Percentiles rank a stretch among this genome's conserved stretches.
Evolutionary conservation across 2,329 filamentous ascomycete genomes (phyloP).

Genomic region (Cercospora nicotianae): DNA sequence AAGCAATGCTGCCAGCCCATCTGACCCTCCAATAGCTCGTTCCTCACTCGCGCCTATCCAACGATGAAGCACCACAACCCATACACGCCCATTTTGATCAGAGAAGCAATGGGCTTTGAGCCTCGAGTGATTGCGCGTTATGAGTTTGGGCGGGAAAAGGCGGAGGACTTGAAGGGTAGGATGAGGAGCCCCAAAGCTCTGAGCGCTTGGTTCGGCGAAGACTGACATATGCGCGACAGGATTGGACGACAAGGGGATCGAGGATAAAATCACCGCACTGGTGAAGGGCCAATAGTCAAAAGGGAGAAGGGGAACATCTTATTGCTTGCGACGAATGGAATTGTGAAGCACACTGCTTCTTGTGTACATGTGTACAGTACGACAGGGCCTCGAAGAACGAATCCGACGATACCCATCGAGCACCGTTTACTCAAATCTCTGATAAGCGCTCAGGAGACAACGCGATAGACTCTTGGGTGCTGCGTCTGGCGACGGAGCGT

Average conservation of each 20-base stretch:
- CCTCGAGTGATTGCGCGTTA: slow-evolving; percentile 92
- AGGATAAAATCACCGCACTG: slow-evolving; percentile 64
- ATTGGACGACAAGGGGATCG: slow-evolving; percentile 69
- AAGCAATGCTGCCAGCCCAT: background rate
- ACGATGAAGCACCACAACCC: slow-evolving; percentile 99
- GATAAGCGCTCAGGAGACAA: background rate
- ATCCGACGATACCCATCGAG: slow-evolving; percentile 18
- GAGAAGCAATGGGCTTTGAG: slow-evolving; percentile 81
- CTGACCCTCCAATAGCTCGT: slow-evolving; percentile 60
- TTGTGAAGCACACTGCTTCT: slow-evolving; percentile 9
- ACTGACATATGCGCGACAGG: slow-evolving; percentile 45
- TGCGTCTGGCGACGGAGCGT: background rate
- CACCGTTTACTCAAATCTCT: background rate
- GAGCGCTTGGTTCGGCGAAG: background rate
- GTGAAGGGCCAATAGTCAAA: slow-evolving; percentile 52
- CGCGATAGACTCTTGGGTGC: background rate
- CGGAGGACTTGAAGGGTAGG: slow-evolving; percentile 61
- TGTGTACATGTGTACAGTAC: slow-evolving; percentile 32
- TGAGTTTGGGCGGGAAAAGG: slow-evolving; percentile 69
- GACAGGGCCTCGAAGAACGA: slow-evolving; percentile 19
- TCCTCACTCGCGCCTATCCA: slow-evolving; percentile 87
- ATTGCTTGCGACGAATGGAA: background rate
- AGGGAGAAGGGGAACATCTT: background rate
- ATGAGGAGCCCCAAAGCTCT: background rate
- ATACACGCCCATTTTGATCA: slow-evolving; percentile 86